A percentile compares a stretch with the other conserved stretches of the same genome.
Conservation (phyloP, 192 early-diverging fungal genomes). For the Umbelopsis sp. region DNA sequence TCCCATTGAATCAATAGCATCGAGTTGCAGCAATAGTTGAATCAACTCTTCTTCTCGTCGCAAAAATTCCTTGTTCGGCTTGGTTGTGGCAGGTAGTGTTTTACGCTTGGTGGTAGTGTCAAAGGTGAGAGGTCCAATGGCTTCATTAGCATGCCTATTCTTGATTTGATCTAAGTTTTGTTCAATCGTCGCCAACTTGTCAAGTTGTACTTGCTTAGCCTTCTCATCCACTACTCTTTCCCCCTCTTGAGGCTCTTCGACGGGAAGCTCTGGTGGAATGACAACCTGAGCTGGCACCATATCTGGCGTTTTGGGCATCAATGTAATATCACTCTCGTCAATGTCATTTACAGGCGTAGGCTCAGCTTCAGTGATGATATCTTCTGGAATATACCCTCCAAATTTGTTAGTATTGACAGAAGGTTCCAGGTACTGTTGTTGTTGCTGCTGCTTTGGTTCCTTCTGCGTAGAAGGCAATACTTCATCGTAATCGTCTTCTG, state of each 20-base stretch:
- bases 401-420: background rate
- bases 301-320: too few relatives aligned
- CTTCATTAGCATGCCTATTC: background rate
- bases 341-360: slow-evolving; percentile 22
- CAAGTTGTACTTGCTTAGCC: background rate
- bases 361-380: slow-evolving; percentile 21
- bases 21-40: slow-evolving; percentile 15
- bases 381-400: slow-evolving; percentile 16
- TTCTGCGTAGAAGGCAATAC: background rate
- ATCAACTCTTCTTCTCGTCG: slow-evolving; percentile 15
- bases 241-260: too few relatives aligned
- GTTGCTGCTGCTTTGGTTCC: background rate
- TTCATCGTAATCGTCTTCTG: background rate
- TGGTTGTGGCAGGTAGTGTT: background rate
- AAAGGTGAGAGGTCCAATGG: background rate
- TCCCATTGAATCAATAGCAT: slow-evolving; percentile 13
- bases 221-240: background rate
- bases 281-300: too few relatives aligned
- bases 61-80: slow-evolving; percentile 10
- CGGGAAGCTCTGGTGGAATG: too few relatives aligned
- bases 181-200: slow-evolving; percentile 7
- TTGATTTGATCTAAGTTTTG: background rate
- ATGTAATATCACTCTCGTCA: background rate
- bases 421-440: background rate
- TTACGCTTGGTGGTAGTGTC: background rate